Base-by-base conservation (phyloP, 2,329 filamentous ascomycete species). In the Fusarium kyushuense region DNA sequence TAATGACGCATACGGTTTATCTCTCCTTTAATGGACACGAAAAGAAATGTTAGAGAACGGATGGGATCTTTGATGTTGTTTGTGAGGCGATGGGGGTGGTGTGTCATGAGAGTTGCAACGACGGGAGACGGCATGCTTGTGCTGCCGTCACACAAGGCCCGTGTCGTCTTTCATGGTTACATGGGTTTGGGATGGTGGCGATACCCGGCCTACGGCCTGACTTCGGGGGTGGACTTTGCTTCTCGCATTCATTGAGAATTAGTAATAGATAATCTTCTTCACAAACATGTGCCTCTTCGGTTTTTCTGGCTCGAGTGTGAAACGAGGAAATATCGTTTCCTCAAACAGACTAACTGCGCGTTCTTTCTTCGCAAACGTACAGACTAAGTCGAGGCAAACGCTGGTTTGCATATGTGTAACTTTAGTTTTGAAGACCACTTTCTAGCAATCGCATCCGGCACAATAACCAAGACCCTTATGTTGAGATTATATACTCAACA, bases 1-100 rank as follows among this genome's bases (percentile, higher is more conserved):
- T 76, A 72, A 77, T 74, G 74, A 76, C 66, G 70, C 74, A 77
- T 71, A 74, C 76, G 76, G 72, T 71, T 76, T 76, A 75, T 76
- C 69, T 72, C 65, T 76, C 70, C 57, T 78, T 76, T 76, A 76
- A 76, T 77, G 76, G 75, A 72, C 74, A 73, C 73, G 65, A 72
- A 68, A 36, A 42, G 72, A 72, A 72, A 70, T 75, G 65, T 69
- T 73, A 71, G 66, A 70, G 66, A 62, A 62, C 53, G 70, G 65
- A 68, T 63, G 71, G 61, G 63, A 49, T 38, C 60, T 41, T 72
- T 68, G 63, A 62, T 59, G 62, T 53, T 53, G 58, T 61, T 59
- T 67, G 58, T 62, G 47, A 48, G 46, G 29, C 58, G 54, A 43
- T n/a, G 56, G 55, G 58, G 54, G 49, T 51, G 32, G 41, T 4